These are phyloP conservation scores for Rhizophora mangle DNA, from an alignment of 345 rosid species.

Conservation along the genomic window DNA sequence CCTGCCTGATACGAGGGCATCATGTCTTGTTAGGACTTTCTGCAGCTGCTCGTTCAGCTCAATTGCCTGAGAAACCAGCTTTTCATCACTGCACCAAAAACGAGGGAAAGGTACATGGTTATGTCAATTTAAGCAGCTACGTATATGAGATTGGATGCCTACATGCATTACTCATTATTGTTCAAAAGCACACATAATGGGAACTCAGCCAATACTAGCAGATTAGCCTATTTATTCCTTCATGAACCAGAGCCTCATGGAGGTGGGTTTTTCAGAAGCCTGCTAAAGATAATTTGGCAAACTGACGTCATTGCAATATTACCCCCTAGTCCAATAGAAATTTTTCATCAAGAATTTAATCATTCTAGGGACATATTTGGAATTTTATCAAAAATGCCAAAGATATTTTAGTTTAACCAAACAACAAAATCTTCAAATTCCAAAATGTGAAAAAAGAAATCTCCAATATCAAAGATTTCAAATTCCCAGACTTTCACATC, in stretches of 20 bases:
- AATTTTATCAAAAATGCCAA: too few relatives aligned
- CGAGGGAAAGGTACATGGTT: not conserved
- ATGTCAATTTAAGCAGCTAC: not conserved
- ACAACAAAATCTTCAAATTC: too few relatives aligned
- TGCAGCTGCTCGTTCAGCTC: conserved; percentile 90
- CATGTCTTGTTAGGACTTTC: conserved; percentile 74
- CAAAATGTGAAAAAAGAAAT: too few relatives aligned
- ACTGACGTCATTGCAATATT: too few relatives aligned
- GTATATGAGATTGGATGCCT: not conserved
- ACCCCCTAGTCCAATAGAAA: too few relatives aligned
- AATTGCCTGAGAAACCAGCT: conserved; percentile 80
- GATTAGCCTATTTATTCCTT: not conserved
- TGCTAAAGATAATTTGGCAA: not conserved
- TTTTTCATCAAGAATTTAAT: too few relatives aligned
- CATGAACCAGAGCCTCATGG: too few relatives aligned
- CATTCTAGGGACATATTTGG: too few relatives aligned
- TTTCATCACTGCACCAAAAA: conserved; percentile 64
- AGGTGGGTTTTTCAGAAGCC: too few relatives aligned
- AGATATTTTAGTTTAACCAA: too few relatives aligned
- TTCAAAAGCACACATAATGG: not conserved
- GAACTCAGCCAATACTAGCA: not conserved
- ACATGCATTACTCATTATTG: not conserved
- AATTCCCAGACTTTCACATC: too few relatives aligned
- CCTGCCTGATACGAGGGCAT: conserved; percentile 58
- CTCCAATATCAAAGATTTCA: too few relatives aligned